Conservation (phyloP, 164 flowering plant species). For the Magnolia kwangsiensis region DNA sequence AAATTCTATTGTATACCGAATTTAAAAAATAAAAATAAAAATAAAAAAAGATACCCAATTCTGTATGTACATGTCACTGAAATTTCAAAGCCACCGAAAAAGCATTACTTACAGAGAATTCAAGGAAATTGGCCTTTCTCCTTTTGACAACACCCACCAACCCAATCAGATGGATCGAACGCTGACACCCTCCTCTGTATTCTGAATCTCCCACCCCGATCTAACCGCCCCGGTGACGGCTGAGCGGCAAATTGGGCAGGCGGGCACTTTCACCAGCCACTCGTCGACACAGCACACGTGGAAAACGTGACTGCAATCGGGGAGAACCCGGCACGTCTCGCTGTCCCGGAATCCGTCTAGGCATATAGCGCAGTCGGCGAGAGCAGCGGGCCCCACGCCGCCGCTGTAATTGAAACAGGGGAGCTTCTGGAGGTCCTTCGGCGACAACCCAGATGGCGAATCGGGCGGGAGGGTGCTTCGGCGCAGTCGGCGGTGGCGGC, state of each 20-base stretch:
- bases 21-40: too few relatives aligned
- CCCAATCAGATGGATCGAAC: neutral
- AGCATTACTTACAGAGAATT: neutral
- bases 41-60: too few relatives aligned
- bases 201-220: neutral
- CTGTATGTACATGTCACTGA: neutral
- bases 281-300: conserved; percentile 52
- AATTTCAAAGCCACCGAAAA: neutral
- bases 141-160: neutral
- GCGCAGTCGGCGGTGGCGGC: conserved; percentile 20
- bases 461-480: too few relatives aligned
- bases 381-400: neutral
- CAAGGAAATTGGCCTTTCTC: neutral
- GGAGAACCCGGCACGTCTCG: conserved; percentile 48
- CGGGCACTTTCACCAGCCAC: conserved; percentile 51
- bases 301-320: conserved; percentile 49
- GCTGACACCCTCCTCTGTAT: neutral
- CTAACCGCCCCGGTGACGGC: neutral
- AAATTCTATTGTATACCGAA: neutral
- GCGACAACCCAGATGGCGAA: conserved; percentile 21
- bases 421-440: conserved; percentile 26
- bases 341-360: conserved; percentile 43
- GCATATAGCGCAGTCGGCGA: conserved; percentile 48
- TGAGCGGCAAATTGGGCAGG: conserved; percentile 57
- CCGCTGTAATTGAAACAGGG: conserved; percentile 30